phyloP scores from a whole-genome alignment of 148 eudicot genomes.

The Rheum nobile region DNA sequence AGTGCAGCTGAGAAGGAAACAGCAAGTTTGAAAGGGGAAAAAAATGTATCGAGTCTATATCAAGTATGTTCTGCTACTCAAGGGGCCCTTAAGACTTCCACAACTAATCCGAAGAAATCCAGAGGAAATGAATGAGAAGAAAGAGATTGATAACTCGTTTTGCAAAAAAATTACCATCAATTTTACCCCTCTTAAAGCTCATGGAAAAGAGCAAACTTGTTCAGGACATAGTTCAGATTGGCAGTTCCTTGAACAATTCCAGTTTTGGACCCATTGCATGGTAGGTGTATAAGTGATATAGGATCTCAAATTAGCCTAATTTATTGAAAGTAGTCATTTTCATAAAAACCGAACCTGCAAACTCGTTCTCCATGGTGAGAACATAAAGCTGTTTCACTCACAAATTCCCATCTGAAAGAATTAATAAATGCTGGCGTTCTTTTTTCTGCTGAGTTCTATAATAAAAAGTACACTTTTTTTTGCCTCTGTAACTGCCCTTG shows the following conservation, averaged over 20 bases:
- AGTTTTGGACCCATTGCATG: not conserved
- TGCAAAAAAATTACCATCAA: not conserved
- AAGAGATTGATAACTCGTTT: not conserved
- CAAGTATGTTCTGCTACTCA: not conserved
- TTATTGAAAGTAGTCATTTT: not conserved
- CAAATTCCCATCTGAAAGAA: not conserved
- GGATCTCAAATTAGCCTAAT: not conserved
- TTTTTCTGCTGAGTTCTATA: not conserved
- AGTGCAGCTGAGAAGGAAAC: not conserved
- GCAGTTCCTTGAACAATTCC: not conserved
- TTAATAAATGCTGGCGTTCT: not conserved
- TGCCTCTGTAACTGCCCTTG: not conserved
- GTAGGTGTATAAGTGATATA: not conserved
- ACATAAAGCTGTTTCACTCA: not conserved
- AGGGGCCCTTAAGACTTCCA: not conserved
- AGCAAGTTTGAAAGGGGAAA: not conserved
- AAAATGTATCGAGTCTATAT: not conserved
- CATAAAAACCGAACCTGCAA: not conserved
- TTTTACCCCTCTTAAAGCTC: not conserved
- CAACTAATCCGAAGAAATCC: not conserved
- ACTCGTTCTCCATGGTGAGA: not conserved
- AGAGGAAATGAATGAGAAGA: not conserved
- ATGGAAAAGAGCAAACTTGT: not conserved
- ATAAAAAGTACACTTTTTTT: not conserved
- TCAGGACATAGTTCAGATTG: not conserved